phyloP scores from a whole-genome alignment of 1,284 basidiomycete genomes.

The Naganishia sp. region DNA sequence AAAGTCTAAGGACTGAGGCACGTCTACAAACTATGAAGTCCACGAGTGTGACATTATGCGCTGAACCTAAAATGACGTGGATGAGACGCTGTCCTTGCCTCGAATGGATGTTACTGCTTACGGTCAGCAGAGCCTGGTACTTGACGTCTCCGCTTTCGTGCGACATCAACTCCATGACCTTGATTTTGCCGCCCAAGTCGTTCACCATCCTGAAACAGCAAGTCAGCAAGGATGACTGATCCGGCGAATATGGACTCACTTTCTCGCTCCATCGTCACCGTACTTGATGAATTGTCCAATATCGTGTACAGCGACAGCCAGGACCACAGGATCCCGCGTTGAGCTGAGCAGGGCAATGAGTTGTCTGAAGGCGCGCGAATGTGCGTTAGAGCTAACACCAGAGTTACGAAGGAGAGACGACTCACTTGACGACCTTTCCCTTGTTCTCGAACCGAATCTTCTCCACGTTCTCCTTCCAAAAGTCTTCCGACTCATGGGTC shows the following conservation, averaged over 20 bases:
- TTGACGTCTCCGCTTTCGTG: conserved; percentile 85
- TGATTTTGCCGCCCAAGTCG: conserved; percentile 81
- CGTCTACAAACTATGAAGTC: conserved; percentile 25
- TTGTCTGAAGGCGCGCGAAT: conserved; percentile 56
- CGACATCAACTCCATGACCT: conserved; percentile 93
- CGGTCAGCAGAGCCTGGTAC: conserved; percentile 83
- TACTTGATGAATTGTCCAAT: conserved; percentile 92
- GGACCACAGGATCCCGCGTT: conserved; percentile 70
- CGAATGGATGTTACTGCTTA: conserved; percentile 43
- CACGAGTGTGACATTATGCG: conserved; percentile 32
- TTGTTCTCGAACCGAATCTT: conserved; percentile 83
- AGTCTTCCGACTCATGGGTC: conserved; percentile 91
- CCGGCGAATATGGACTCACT: conserved; percentile 58
- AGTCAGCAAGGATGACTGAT: conserved; percentile 8
- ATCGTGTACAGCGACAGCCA: conserved; percentile 88
- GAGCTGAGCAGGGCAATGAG: conserved; percentile 71
- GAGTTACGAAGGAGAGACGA: conserved; percentile 12
- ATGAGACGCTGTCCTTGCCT: background rate
- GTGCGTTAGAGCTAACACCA: background rate
- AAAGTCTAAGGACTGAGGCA: background rate
- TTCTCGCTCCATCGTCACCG: conserved; percentile 79
- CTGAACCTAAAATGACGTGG: conserved; percentile 17
- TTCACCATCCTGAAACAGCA: conserved; percentile 65
- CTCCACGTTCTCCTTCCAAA: conserved; percentile 94
- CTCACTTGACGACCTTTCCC: conserved; percentile 75